phyloP scores from a whole-genome alignment of 2,329 filamentous ascomycete genomes.

The Aspergillus sp. region DNA sequence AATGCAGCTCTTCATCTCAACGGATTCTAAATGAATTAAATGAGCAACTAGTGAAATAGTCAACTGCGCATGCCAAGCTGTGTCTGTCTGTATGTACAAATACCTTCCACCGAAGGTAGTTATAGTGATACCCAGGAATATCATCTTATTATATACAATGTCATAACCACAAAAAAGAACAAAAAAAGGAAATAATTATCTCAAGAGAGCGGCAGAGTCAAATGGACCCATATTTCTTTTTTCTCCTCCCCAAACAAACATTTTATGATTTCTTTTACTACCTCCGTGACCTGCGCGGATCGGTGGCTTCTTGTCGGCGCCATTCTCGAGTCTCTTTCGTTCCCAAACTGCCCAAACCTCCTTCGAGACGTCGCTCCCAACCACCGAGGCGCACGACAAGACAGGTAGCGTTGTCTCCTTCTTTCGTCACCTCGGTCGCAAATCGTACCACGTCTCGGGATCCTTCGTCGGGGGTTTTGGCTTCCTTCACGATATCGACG shows the following conservation, averaged over 20 bases:
- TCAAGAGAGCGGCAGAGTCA: neutral
- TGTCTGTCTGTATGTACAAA: constrained; percentile 1
- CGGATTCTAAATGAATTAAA: too few relatives aligned
- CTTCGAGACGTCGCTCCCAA: constrained; percentile 68
- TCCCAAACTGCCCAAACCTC: constrained; percentile 81
- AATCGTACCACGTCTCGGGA: constrained; percentile 77
- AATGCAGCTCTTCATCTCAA: too few relatives aligned
- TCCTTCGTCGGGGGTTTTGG: constrained; percentile 83
- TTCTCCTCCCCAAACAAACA: neutral
- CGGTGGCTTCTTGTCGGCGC: constrained; percentile 73
- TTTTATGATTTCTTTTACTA: constrained; percentile 12
- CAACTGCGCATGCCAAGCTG: too few relatives aligned
- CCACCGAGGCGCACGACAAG: constrained; percentile 63
- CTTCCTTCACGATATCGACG: constrained; percentile 93
- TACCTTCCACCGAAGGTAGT: neutral
- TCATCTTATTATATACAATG: neutral
- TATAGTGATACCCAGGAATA: neutral
- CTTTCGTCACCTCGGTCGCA: constrained; percentile 76
- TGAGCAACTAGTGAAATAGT: too few relatives aligned
- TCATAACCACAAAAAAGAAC: neutral
- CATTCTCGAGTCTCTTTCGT: constrained; percentile 91
- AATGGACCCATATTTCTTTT: neutral
- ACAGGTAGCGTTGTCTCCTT: constrained; percentile 65
- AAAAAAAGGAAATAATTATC: neutral
- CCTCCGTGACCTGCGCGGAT: constrained; percentile 70